Evolutionary conservation across 2,329 filamentous ascomycete species (phyloP), one percentile per base, ranked within the genome.

Genomic region (Cadophora sp.): DNA sequence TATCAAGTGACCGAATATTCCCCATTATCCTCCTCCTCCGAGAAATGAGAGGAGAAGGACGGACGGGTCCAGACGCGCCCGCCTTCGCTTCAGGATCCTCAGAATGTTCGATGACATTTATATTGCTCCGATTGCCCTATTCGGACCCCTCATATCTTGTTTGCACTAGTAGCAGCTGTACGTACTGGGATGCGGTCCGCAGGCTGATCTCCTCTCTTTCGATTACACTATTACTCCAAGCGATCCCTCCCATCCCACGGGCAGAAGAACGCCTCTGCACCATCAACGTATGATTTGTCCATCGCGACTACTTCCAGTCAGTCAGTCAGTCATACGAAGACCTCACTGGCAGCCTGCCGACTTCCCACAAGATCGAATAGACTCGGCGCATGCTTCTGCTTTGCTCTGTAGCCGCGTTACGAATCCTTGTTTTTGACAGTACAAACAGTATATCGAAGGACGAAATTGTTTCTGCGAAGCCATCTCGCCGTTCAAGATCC

Each of bases 111-210:
- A 62, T 51, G 40, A 61, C 58, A 61, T 61, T 61, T 26, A 61
- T 61, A 50, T 59, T 62, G 65, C 62, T 48, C 68, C 56, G 60
- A 67, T 64, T 66, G 48, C 64, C 66, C 66, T 46, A 48, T 70
- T 51, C 55, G 40, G 66, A 24, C 58, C 50, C 51, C 58, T 37
- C 48, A 46, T 37, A 53, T 46, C 67, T 29, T 34, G 24, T 60
- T 43, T 63, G 40, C 67, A 46, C 67, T 71, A 71, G 69, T 71
- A 71, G 69, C 53, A 60, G 50, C 64, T 69, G 69, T 71, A 66
- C 62, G 64, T 68, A 58, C 69, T 69, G 60, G 69, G 69, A 69
- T 71, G 55, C 19, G 29, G 51, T 64, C 48, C 46, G 65, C 63
- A 68, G 66, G 65, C 69, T 68, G 63, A 69, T 68, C 67, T 68